These are phyloP conservation scores for Bassia scoparia DNA, from an alignment of 148 eudicot species.

Conservation along the genomic window DNA sequence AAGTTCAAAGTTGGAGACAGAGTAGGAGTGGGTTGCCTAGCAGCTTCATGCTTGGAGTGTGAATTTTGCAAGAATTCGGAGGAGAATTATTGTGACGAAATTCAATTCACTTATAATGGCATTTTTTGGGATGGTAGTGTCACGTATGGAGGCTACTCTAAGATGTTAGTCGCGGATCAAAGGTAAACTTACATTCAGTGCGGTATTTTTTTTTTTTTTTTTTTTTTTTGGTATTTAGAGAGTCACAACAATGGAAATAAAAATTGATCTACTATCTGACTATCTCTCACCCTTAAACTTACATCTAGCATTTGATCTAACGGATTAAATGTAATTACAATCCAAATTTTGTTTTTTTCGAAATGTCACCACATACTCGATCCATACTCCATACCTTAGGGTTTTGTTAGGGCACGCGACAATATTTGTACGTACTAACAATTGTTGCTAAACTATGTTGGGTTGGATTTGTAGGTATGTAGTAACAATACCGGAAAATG, in stretches of 20 bases:
- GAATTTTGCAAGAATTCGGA: constrained; percentile 61
- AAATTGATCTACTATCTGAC: too few relatives aligned
- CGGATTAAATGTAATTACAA: too few relatives aligned
- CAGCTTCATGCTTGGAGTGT: constrained; percentile 79
- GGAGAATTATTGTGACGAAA: constrained; percentile 79
- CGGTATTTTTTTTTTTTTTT: too few relatives aligned
- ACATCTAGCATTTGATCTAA: too few relatives aligned
- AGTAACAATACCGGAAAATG: constrained; percentile 58
- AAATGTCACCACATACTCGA: too few relatives aligned
- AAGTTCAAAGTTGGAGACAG: constrained; percentile 67
- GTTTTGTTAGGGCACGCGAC: too few relatives aligned
- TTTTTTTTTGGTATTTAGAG: too few relatives aligned
- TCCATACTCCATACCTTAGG: too few relatives aligned
- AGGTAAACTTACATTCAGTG: constrained; percentile 47
- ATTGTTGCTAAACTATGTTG: not conserved
- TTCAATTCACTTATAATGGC: constrained; percentile 74
- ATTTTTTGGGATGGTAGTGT: constrained; percentile 92
- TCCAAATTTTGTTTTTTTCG: too few relatives aligned
- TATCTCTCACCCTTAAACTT: too few relatives aligned
- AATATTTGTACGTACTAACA: too few relatives aligned
- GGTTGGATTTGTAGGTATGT: constrained; percentile 44
- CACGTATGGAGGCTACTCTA: constrained; percentile 93
- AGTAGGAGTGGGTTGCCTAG: constrained; percentile 85
- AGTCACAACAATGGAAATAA: too few relatives aligned
- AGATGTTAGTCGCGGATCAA: constrained; percentile 80